phyloP scores from a whole-genome alignment of 495 filamentous ascomycete species.

The Xylaria venustula region DNA sequence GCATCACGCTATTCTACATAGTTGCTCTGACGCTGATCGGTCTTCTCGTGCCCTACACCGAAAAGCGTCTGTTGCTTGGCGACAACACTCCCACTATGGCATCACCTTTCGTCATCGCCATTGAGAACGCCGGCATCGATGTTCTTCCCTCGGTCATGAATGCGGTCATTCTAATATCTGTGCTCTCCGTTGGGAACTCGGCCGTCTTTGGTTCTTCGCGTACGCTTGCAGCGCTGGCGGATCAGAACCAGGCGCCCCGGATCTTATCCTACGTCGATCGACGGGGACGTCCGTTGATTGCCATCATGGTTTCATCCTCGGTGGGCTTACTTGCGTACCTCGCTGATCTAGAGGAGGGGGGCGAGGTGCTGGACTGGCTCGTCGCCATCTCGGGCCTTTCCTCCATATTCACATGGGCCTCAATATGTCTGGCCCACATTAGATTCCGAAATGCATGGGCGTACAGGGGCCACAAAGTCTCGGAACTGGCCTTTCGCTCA shows the following conservation, averaged over 20 bases:
- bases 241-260: slow-evolving; percentile 76
- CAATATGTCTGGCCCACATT: slow-evolving; percentile 85
- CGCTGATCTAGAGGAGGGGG: slow-evolving; percentile 62
- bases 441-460: slow-evolving; percentile 84
- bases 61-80: slow-evolving; percentile 57
- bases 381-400: slow-evolving; percentile 85
- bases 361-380: slow-evolving; percentile 79
- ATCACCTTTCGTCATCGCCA: slow-evolving; percentile 89
- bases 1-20: slow-evolving; percentile 85
- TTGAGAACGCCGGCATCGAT: slow-evolving; percentile 72
- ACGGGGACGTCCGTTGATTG: slow-evolving; percentile 72
- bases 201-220: slow-evolving; percentile 84
- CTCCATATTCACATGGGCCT: slow-evolving; percentile 91
- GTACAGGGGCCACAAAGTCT: slow-evolving; percentile 62
- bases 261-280: slow-evolving; percentile 82
- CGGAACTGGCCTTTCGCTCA: slow-evolving; percentile 77
- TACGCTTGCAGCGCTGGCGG: slow-evolving; percentile 81
- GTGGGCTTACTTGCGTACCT: slow-evolving; percentile 80
- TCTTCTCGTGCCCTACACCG: slow-evolving; percentile 68
- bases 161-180: slow-evolving; percentile 82
- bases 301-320: slow-evolving; percentile 65
- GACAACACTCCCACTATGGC: slow-evolving; percentile 59
- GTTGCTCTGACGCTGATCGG: slow-evolving; percentile 72
- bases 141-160: slow-evolving; percentile 85
- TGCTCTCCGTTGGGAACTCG: slow-evolving; percentile 84